Conservation (phyloP, 495 filamentous ascomycete species). For the Cetradonia linearis region DNA sequence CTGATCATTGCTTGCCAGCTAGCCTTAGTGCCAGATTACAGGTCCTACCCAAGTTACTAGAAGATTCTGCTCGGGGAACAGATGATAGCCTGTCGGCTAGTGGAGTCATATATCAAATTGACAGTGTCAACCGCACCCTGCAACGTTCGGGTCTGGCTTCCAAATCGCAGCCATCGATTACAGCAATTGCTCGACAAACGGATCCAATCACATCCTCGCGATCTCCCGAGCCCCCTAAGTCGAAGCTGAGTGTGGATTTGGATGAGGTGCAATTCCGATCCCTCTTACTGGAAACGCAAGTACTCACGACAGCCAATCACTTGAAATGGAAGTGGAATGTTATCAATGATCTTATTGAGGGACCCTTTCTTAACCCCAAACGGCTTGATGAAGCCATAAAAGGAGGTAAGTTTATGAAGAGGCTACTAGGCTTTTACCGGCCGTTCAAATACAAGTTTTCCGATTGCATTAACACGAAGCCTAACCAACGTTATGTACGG, state of each 20-base stretch:
- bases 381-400: conserved; percentile 90
- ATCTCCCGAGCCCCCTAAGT: conserved; percentile 56
- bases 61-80: conserved; percentile 56
- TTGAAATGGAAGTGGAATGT: conserved; percentile 96
- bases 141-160: conserved; percentile 56
- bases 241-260: conserved; percentile 59
- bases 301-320: conserved; percentile 75
- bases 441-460: conserved; percentile 96
- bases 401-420: conserved; percentile 87
- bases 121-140: conserved; percentile 89
- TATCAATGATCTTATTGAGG: conserved; percentile 82
- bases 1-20: conserved; percentile 72
- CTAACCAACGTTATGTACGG: conserved; percentile 86
- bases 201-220: conserved; percentile 23
- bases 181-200: conserved; percentile 10
- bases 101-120: conserved; percentile 88
- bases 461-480: conserved; percentile 73
- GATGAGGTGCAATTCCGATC: conserved; percentile 83
- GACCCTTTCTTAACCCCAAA: conserved; percentile 83
- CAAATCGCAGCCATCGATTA: conserved; percentile 32
- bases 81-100: conserved; percentile 71
- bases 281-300: conserved; percentile 75
- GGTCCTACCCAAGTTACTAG: conserved; percentile 70
- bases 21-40: conserved; percentile 72
- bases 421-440: conserved; percentile 85